A percentile compares a stretch with the other conserved stretches of the same genome.
These are phyloP conservation scores for Teratosphaeria destructans DNA, from an alignment of 2,329 filamentous ascomycete genomes.

Conservation along the genomic window DNA sequence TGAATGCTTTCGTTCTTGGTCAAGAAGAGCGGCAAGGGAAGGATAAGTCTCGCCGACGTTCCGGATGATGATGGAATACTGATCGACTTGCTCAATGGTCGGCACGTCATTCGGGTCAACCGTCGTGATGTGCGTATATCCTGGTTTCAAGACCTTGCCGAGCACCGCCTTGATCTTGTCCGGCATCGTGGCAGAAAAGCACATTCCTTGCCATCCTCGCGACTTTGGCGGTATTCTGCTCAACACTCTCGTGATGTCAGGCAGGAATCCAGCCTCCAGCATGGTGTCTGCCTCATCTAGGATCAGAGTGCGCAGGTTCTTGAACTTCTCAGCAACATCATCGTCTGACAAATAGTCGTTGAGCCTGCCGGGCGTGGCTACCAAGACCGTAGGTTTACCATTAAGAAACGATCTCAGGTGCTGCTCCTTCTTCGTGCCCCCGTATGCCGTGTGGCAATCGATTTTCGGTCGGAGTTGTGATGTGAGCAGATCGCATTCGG, in stretches of 20 bases:
- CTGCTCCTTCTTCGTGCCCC: slow-evolving; percentile 64
- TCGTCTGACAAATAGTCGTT: slow-evolving; percentile 70
- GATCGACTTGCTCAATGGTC: slow-evolving; percentile 39
- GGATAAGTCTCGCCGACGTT: slow-evolving; percentile 35
- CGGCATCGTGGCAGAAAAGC: slow-evolving; percentile 37
- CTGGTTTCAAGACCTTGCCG: slow-evolving; percentile 33
- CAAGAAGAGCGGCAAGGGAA: slow-evolving; percentile 35
- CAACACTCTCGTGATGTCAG: slow-evolving; percentile 43
- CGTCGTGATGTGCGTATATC: slow-evolving; percentile 33
- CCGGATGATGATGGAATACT: slow-evolving; percentile 33
- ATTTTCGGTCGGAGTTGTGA: slow-evolving; percentile 69
- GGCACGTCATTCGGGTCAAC: slow-evolving; percentile 35
- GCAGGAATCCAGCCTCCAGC: slow-evolving; percentile 45
- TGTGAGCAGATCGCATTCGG: slow-evolving; percentile 77
- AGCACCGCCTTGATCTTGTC: slow-evolving; percentile 36
- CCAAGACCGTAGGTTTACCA: slow-evolving; percentile 73
- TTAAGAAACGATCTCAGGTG: slow-evolving; percentile 60
- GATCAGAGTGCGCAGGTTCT: slow-evolving; percentile 35
- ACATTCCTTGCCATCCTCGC: slow-evolving; percentile 40
- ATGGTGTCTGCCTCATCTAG: slow-evolving; percentile 79
- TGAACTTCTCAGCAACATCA: slow-evolving; percentile 36
- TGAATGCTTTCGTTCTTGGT: slow-evolving; percentile 30
- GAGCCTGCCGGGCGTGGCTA: slow-evolving; percentile 80
- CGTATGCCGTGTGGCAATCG: slow-evolving; percentile 61
- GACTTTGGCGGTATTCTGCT: slow-evolving; percentile 41